Evolutionary conservation across 345 rosid species (phyloP), one percentile per base, ranked within the genome.

Genomic region (Syzygium aromaticum): DNA sequence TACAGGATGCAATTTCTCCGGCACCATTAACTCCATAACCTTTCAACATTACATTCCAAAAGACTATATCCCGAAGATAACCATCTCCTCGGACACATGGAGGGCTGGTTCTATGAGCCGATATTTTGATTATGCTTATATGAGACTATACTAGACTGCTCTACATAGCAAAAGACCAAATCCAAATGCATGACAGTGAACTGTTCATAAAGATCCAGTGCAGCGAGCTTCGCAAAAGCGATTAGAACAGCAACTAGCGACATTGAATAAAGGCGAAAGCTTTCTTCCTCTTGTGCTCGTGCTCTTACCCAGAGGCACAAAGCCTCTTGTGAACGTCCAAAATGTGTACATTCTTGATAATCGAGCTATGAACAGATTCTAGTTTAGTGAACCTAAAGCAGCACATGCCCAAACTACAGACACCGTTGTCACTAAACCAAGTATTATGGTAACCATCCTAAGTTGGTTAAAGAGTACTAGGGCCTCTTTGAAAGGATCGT

Each of bases 261-360:
- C 19, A 89, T 85, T 30, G 92, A 91, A 78, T 93, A 89, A 38
- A 87, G 77, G 59, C 51, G 87, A 86, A 86, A 77, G 16, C 38
- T 83, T 33, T 85, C 84, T 85, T 88, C 91, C 84, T 73, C 84
- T 88, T 87, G 89, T 46, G 88, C 80, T 83, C 88, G 89, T 46
- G 88, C 80, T 83, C 89, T 89, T 38, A 51, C 61, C 73, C 87
- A 88, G 40, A 91, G 89, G 73, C 87, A 38, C 83, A 92, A 57
- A 87, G 92, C 94, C 89, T 90, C 91, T 85, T 23, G 85, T 73
- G 91, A 86, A 46, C 53, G 51, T 51, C 92, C 91, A 84, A 90
- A 90, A 54, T 91, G 88, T 11, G 77, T 80, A 33, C 28, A 90
- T 51, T 91, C 91, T 15, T 54, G 93, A 4, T 40, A 40, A 40